Conservation (phyloP, 2,329 filamentous ascomycete species). For the Colletotrichum musae region DNA sequence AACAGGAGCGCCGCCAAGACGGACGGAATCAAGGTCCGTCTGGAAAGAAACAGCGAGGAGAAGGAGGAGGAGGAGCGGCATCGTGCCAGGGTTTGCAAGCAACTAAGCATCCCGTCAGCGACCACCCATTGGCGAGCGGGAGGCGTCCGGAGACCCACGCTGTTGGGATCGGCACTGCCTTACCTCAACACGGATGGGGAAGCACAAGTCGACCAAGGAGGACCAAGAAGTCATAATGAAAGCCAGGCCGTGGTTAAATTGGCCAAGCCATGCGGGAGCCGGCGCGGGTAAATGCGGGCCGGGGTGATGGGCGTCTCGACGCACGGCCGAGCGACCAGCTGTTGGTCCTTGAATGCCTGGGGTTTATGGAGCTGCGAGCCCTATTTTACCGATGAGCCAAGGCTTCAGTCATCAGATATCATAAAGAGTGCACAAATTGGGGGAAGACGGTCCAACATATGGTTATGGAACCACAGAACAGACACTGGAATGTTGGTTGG, state of each 20-base stretch:
- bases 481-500: no score
- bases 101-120: conserved; percentile 11
- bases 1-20: not conserved
- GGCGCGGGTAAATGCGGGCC: conserved; percentile 23
- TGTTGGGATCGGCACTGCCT: conserved; percentile 1
- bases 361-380: not conserved
- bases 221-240: not conserved
- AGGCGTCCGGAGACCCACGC: not conserved
- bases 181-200: not conserved
- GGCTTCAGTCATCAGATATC: no score
- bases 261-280: conserved; percentile 19
- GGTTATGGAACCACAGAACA: no score
- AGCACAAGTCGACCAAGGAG: not conserved
- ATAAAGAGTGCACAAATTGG: no score
- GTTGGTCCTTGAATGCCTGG: not conserved
- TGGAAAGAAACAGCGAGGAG: not conserved
- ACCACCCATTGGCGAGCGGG: not conserved
- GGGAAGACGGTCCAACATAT: no score
- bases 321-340: not conserved
- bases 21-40: not conserved
- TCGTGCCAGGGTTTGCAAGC: conserved; percentile 1
- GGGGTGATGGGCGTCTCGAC: conserved; percentile 3
- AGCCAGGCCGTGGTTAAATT: conserved; percentile 16
- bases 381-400: no score
- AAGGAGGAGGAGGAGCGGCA: not conserved